These are phyloP conservation scores for Stephanodiscus triporus DNA, from an alignment of 108 stramenopile genomes.

Conservation along the genomic window DNA sequence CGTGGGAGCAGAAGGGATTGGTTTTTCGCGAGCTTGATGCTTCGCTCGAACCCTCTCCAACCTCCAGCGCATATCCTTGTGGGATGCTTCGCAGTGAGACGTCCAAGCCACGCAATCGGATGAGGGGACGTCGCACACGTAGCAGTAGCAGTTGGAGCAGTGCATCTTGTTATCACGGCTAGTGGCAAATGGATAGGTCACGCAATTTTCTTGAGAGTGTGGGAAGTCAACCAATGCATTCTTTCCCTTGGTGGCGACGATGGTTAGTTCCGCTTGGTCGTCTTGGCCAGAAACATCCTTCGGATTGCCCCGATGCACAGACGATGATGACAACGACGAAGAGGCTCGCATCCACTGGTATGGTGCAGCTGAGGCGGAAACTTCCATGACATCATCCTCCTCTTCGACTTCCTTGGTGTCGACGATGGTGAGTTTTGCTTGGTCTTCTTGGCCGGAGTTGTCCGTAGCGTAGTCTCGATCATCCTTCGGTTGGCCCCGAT, in stretches of 20 bases:
- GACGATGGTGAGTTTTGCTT: too few species aligned
- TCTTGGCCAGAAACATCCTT: slow-evolving; percentile 11
- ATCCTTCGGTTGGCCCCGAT: too few species aligned
- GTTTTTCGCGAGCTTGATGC: too few species aligned
- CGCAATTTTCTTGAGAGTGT: slow-evolving; percentile 16
- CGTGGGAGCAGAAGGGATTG: too few species aligned
- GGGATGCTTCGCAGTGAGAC: slow-evolving; percentile 8
- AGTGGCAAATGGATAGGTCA: background rate
- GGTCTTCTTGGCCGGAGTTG: too few species aligned
- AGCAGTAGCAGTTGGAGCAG: slow-evolving; percentile 28
- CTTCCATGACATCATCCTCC: too few species aligned
- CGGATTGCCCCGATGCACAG: background rate
- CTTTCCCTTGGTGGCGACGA: slow-evolving; percentile 18
- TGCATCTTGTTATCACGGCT: background rate
- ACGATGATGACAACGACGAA: too few species aligned
- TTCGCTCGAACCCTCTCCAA: too few species aligned
- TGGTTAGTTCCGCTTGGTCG: slow-evolving; percentile 7
- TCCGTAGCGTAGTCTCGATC: too few species aligned
- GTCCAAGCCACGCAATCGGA: slow-evolving; percentile 7
- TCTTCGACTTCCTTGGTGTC: too few species aligned
- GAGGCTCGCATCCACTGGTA: too few species aligned
- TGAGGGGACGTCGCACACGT: slow-evolving; percentile 22
- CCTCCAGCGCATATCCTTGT: background rate
- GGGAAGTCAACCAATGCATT: slow-evolving; percentile 25
- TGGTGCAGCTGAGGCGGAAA: too few species aligned